Base-by-base conservation (phyloP, 2,329 filamentous ascomycete genomes). In the Ceratocystis albifundus region DNA sequence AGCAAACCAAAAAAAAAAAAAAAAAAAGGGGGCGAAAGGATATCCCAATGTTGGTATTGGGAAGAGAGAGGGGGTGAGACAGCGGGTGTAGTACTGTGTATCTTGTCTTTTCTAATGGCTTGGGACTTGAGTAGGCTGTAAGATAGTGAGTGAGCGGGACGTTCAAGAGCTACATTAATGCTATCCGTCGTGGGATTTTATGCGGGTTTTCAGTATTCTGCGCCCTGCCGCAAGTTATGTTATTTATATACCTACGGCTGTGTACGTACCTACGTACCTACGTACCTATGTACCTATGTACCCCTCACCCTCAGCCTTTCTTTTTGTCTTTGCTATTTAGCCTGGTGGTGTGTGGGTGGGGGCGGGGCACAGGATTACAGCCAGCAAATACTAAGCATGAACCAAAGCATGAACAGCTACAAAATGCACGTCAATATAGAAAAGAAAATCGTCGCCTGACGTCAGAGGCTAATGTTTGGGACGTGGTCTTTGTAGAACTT, bases 341-440 rank as follows among this genome's bases (percentile, higher is more conserved):
- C 55, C 55, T 36, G 53, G 32, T 36, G 53, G 32, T 22, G 28
- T 25, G 28, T 59, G 15, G 28, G 32, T n/a, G 25, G 55, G 55
- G 22, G 53, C 36, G 53, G 53, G 53, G 53, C 53, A 15, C 28
- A 57, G 28, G 53, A 36, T 59, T 25, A 32, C 28, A 59, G 53
- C 53, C 53, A 32, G 28, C 53, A 59, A 59, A 36, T 59, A n/a
- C 15, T 25, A 10, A 36, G 28, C 55, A 20, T 59, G 55, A 41
- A 59, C 55, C 15, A 12, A 10, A 36, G 28, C 55, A 36, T 59
- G 55, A 41, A 59, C 55, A 59, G 36, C 53, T 28, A 5, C 22
- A 59, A 59, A 59, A 59, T 32, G 28, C 25, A 59, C 55, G 28
- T 20, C 30, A 15, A 59, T 59, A 59, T 59, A 28, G 15, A 30